phyloP scores from a whole-genome alignment of 345 rosid genomes.

The Streptanthus diversifolius region DNA sequence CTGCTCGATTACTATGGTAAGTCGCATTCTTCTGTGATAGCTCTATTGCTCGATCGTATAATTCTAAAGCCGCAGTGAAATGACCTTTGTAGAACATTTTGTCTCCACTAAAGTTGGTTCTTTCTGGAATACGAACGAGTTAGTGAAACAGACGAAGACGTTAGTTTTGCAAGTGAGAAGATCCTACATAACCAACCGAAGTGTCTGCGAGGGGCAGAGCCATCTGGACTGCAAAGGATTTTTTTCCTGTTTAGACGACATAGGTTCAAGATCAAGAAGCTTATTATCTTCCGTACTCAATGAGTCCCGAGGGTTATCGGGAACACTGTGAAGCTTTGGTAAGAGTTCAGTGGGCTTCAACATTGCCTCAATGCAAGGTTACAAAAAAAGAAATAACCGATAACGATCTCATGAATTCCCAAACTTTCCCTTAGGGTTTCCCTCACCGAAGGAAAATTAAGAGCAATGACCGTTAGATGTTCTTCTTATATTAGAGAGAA shows the following conservation, averaged over 20 bases:
- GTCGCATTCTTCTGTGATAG: conserved; percentile 63
- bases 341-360: background rate
- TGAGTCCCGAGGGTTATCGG: conserved; percentile 48
- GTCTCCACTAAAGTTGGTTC: conserved; percentile 40
- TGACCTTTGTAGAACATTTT: conserved; percentile 60
- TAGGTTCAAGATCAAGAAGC: conserved; percentile 15
- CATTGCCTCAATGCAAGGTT: background rate
- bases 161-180: background rate
- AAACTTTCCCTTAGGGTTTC: background rate
- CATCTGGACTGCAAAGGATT: background rate
- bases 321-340: background rate
- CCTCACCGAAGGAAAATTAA: background rate
- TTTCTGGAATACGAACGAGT: background rate
- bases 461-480: conserved; percentile 31
- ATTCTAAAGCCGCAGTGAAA: conserved; percentile 64
- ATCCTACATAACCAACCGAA: background rate
- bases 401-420: background rate
- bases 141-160: background rate
- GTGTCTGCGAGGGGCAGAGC: background rate
- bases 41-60: conserved; percentile 75
- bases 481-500: too few relatives aligned
- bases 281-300: conserved; percentile 54
- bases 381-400: conserved; percentile 3
- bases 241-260: conserved; percentile 25
- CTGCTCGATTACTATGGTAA: conserved; percentile 74